Evolutionary conservation across 2,329 filamentous ascomycete species (phyloP), one percentile per base, ranked within the genome.

Genomic region (Chrysoporthe deuterocubensis): DNA sequence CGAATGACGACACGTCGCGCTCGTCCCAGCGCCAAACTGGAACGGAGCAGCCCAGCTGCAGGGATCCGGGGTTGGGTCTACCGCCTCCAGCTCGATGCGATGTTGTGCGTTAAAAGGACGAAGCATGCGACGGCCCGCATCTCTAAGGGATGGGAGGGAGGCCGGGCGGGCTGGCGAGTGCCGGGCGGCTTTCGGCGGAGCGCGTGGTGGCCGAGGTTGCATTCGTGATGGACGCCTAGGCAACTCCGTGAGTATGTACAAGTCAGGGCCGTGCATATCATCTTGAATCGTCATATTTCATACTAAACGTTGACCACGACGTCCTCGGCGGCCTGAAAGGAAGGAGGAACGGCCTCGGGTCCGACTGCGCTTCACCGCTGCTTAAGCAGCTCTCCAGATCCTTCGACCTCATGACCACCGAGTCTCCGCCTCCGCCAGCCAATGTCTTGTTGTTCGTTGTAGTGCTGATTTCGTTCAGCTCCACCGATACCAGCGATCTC

Each of bases 401-500:
- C 42, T 61, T 48, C 21, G 21, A n/a, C 21, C 13, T 1, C 59
- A 34, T n/a, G 18, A n/a, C 42, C 58, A 34, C 26, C n/a, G 43
- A 26, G 9, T 61, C 59, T 18, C 59, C 59, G 40, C 44, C 50
- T 40, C 50, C 9, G 18, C n/a, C 42, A 26, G 42, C 56, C 63
- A 21, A 59, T 48, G 56, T 50, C 32, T 40, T 65, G 1, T 46
- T 46, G 5, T 42, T 13, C 4, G 63, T 65, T 13, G 18, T 21
- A 21, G 26, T 65, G 34, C 26, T 50, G 43, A 60, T 54, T 59
- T 68, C 68, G 62, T 69, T 72, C 14, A 66, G 59, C 43, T 64
- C 62, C 54, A 71, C 52, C 48, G 69, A 69, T 58, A 71, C 78
- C 6, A 78, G 79, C 7, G 77, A 77, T 26, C 81, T 68, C 1